Evolutionary conservation across 2,329 filamentous ascomycete species (phyloP), one percentile per base, ranked within the genome.

Genomic region (Allantophomopsis lycopodina): DNA sequence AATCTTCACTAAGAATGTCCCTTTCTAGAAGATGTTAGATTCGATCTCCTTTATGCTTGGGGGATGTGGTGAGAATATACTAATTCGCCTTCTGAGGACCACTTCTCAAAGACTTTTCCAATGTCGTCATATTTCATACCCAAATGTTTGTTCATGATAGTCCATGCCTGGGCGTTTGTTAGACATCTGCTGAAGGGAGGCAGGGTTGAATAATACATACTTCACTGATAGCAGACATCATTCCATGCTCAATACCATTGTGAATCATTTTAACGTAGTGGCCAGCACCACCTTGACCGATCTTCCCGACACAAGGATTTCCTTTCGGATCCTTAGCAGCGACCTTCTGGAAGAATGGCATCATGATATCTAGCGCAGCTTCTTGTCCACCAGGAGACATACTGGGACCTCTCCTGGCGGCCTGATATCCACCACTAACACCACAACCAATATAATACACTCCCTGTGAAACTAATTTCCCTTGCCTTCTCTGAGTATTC

Each of bases 231-330:
- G 69, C 64, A 39, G 59, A 71, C 61, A 84, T 71, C 72, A 84
- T 80, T 2, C 76, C 79, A 40, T 82, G 76, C 52, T 84, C 79
- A 44, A 84, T 83, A 1, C 78, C 79, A 46, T 84, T 83, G 53
- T 84, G 79, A 4, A 83, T 68, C 77, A 83, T 84, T 61, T 85
- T 84, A 32, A 83, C 76, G 50, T 78, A 84, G 54, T 84, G 79
- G 0, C 79, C 79, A 2, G 71, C 67, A 2, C 79, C 78, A 0
- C 71, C 71, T 2, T 70, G 68, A 0, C 79, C 79, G 36, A 79
- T 65, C 18, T 66, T 63, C 0, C 61, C 69, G 1, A 79, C 74
- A 47, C 78, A 83, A 1, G 76, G 66, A 10, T 63, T 66, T 1
- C 73, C 73, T 4, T 71, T 60, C 30, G 60, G 59, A 40, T 78